Evolutionary conservation across 2,329 filamentous ascomycete genomes (phyloP).

Genomic region (Akanthomyces dipterigenus): DNA sequence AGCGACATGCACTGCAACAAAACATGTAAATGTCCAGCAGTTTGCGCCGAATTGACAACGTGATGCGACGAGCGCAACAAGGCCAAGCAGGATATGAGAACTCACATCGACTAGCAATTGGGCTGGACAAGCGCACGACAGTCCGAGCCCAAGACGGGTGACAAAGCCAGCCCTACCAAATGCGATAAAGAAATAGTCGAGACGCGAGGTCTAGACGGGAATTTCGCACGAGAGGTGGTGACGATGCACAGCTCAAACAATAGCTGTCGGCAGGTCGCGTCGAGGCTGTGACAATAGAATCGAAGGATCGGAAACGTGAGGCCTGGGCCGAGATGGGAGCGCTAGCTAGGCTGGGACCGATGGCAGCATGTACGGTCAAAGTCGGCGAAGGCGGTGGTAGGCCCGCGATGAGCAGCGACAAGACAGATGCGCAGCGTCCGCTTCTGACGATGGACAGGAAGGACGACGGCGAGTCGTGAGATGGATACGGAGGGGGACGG

Average conservation of each 20-base stretch:
- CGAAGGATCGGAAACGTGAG: neutral
- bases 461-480: slow-evolving; percentile 1
- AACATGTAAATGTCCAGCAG: neutral
- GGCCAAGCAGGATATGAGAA: neutral
- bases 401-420: neutral
- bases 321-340: neutral
- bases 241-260: neutral
- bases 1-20: neutral
- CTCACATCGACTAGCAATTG: slow-evolving; percentile 9
- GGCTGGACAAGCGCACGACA: slow-evolving; percentile 8
- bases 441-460: neutral
- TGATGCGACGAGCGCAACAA: neutral
- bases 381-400: neutral
- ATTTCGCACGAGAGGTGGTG: neutral
- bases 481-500: slow-evolving; percentile 1
- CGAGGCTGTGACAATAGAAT: neutral
- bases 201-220: neutral
- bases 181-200: neutral
- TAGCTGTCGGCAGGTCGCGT: neutral
- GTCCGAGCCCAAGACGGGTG: slow-evolving; percentile 9
- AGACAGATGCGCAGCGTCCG: neutral
- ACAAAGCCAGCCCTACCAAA: slow-evolving; percentile 9
- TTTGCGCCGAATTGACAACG: neutral
- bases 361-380: slow-evolving; percentile 6
- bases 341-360: slow-evolving; percentile 3